These are phyloP conservation scores for Blastobotrys niveus DNA, from an alignment of 1,139 yeast species.

Conservation along the genomic window DNA sequence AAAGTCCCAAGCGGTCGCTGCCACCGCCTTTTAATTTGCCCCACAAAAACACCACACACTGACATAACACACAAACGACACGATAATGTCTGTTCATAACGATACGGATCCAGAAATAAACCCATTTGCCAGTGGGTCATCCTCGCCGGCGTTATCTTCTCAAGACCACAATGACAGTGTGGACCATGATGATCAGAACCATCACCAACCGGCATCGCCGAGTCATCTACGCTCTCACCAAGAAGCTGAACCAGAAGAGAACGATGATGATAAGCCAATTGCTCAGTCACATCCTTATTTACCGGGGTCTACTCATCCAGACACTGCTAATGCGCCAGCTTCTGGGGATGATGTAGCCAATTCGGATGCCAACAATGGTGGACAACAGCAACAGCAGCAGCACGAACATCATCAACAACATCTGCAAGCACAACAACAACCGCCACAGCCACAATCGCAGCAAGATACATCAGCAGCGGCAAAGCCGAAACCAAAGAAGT, in stretches of 20 bases:
- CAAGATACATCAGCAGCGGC: conserved; percentile 1
- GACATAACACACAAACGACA: not conserved
- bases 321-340: not conserved
- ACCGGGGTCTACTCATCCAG: not conserved
- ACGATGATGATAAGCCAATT: conserved; percentile 13
- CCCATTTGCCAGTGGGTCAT: conserved; percentile 25
- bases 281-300: conserved; percentile 5
- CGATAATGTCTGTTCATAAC: conserved; percentile 28
- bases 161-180: not conserved
- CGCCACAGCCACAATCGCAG: conserved; percentile 6
- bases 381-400: conserved; percentile 1
- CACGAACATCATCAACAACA: conserved; percentile 1
- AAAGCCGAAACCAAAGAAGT: conserved; percentile 20
- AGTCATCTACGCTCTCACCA: not conserved
- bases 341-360: not conserved
- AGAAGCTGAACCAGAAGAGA: conserved; percentile 7
- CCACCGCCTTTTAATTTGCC: too few species aligned
- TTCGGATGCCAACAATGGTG: not conserved
- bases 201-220: not conserved
- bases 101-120: conserved; percentile 23
- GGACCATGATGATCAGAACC: too few species aligned
- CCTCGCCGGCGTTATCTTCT: not conserved
- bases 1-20: too few species aligned
- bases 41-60: not conserved
- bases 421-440: not conserved